phyloP scores from a whole-genome alignment of 495 filamentous ascomycete genomes.

The Penicillium odoratum region DNA sequence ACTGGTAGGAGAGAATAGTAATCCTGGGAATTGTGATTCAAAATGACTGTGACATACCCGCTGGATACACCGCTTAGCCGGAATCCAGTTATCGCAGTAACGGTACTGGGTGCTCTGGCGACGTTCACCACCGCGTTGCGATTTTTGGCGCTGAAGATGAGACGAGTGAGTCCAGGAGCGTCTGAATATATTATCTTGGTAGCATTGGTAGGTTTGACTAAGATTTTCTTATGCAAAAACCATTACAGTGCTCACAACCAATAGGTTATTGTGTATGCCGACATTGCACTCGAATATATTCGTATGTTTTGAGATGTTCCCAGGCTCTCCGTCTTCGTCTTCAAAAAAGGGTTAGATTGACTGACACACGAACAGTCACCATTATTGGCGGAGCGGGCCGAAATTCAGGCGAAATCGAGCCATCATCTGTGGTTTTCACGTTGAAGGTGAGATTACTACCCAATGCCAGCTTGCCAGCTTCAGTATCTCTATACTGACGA shows the following conservation, averaged over 20 bases:
- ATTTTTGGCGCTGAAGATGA: neutral
- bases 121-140: slow-evolving; percentile 1
- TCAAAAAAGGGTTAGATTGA: neutral
- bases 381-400: neutral
- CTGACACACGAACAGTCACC: neutral
- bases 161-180: neutral
- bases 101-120: neutral
- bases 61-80: neutral
- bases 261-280: slow-evolving; percentile 1
- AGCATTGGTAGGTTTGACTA: neutral
- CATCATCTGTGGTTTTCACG: neutral
- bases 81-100: neutral
- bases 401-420: neutral
- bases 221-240: neutral
- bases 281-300: neutral
- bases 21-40: neutral
- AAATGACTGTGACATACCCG: slow-evolving; percentile 1
- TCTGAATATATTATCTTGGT: neutral
- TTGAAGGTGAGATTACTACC: no score
- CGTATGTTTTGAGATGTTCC: neutral
- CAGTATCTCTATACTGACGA: neutral
- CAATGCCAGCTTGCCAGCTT: no score
- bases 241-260: neutral
- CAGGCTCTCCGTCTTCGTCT: neutral
- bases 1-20: neutral